A percentile compares a stretch with the other conserved stretches of the same genome.
These are phyloP conservation scores for Nemania diffusa DNA, from an alignment of 2,329 filamentous ascomycete species.

Conservation along the genomic window DNA sequence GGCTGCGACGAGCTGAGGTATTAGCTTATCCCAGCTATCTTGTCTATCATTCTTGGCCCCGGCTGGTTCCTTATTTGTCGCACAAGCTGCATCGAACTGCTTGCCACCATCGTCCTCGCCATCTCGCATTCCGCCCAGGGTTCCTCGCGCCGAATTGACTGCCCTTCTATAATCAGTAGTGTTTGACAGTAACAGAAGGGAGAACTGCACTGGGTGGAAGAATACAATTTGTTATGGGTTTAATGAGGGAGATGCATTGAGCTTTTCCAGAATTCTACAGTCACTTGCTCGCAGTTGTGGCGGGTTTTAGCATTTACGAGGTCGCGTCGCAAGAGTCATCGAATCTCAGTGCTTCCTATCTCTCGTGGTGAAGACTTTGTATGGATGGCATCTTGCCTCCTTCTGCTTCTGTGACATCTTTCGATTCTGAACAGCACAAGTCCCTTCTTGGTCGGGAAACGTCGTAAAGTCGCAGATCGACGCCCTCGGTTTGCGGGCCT, in stretches of 20 bases:
- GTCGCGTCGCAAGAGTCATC: constrained; percentile 39
- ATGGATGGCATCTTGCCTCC: constrained; percentile 38
- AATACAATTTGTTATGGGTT: constrained; percentile 31
- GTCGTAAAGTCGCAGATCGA: constrained; percentile 32
- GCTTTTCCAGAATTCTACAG: constrained; percentile 38
- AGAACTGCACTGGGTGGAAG: constrained; percentile 28
- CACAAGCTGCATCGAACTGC: constrained; percentile 1
- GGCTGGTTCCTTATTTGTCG: constrained; percentile 12
- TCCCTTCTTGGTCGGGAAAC: constrained; percentile 17
- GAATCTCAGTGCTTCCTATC: constrained; percentile 44
- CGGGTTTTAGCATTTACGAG: constrained; percentile 39
- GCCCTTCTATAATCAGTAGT: constrained; percentile 35
- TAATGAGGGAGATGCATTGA: constrained; percentile 37
- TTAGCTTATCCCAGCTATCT: constrained; percentile 11
- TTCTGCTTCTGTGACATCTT: constrained; percentile 44
- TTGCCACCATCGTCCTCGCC: neutral
- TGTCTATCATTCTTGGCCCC: neutral
- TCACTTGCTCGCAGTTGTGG: constrained; percentile 38
- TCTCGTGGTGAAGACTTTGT: constrained; percentile 44
- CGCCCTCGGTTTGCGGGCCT: constrained; percentile 21
- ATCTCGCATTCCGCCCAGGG: neutral
- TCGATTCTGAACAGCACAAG: constrained; percentile 30
- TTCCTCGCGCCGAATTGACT: constrained; percentile 28
- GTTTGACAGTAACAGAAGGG: constrained; percentile 30
- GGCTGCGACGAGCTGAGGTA: neutral